Base-by-base conservation (phyloP, 148 eudicot species). In the Simmondsia chinensis region DNA sequence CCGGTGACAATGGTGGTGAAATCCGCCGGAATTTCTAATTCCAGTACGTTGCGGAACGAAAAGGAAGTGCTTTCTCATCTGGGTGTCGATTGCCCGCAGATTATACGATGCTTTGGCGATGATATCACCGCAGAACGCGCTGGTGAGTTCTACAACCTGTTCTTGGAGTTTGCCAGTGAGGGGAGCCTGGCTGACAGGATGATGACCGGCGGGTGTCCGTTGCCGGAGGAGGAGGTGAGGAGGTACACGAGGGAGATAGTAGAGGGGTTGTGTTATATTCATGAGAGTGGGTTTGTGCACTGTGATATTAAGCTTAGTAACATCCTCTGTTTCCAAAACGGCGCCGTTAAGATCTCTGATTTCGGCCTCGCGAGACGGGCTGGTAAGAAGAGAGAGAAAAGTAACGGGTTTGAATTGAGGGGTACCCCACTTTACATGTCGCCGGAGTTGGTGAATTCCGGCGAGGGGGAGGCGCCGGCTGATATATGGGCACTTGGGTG, bases 391-490 rank as follows among this genome's bases (percentile, higher is more conserved):
- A n/a, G 31, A 10, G 57, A 26, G 52, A 5, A 7, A 14, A 14
- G 6, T 6, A 54, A 31, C 6, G 25, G 3, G 0, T 27, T 52
- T 14, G 74, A 69, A 11, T 27, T 75, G 17, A 63, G 72, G 20
- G 89, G 89, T 14, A 81, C 83, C 9, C 89, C 89, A 0, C 13
- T 81, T 55, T 81, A 66, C 16, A 81, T 81, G 89, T 61, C 89
- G 60, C 83, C 89, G 50, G 89, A 81, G 54, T 57, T 55, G 44
- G 75, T 63, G 0, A 29, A 43, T 47, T 45, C 58, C 10, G 66
- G 60, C 10, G 66, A 71, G 5, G 57, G 51, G 14, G 73, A 53
- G 9, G 2, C 72, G 2, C 52, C 89, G 28, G 72, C 76, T 3
- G 89, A 81, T 24, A 34, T 81, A 5, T 81, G 89, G 89, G 80